These are phyloP conservation scores for Aspergillus indologenus DNA, from an alignment of 495 filamentous ascomycete genomes.

Conservation along the genomic window DNA sequence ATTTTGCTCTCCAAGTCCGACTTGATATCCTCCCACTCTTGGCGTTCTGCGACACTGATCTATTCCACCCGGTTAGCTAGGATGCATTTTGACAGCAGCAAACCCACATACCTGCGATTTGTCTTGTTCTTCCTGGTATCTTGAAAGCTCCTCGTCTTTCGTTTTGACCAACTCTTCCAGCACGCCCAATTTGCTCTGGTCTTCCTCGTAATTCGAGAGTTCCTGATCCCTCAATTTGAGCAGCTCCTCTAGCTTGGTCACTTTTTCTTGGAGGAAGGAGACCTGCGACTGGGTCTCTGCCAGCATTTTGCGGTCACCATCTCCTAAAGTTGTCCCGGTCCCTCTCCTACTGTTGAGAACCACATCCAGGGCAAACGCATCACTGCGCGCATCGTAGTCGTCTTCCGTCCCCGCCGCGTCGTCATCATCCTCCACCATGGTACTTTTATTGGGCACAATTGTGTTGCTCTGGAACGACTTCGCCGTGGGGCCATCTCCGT, in stretches of 20 bases:
- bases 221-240: conserved; percentile 58
- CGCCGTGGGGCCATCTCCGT: conserved; percentile 61
- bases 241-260: conserved; percentile 64
- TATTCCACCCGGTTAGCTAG: conserved; percentile 18
- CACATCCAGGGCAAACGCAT: conserved; percentile 61
- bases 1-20: conserved; percentile 74
- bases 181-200: conserved; percentile 51
- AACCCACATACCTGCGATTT: conserved; percentile 41
- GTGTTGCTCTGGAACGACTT: conserved; percentile 95
- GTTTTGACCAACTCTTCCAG: conserved; percentile 56
- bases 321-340: conserved; percentile 48
- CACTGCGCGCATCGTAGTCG: conserved; percentile 60
- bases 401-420: conserved; percentile 59
- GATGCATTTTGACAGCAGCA: not conserved
- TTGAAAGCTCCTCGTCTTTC: conserved; percentile 50
- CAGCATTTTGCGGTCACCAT: conserved; percentile 67
- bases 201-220: conserved; percentile 40
- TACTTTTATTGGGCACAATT: conserved; percentile 95
- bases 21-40: conserved; percentile 73
- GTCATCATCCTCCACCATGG: conserved; percentile 96
- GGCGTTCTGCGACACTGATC: conserved; percentile 46
- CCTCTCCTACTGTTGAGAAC: conserved; percentile 55
- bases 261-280: conserved; percentile 66
- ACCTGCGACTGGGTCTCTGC: conserved; percentile 77
- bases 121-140: conserved; percentile 35